Base-by-base conservation (phyloP, 2,329 filamentous ascomycete species). In the Polychaeton citri region DNA sequence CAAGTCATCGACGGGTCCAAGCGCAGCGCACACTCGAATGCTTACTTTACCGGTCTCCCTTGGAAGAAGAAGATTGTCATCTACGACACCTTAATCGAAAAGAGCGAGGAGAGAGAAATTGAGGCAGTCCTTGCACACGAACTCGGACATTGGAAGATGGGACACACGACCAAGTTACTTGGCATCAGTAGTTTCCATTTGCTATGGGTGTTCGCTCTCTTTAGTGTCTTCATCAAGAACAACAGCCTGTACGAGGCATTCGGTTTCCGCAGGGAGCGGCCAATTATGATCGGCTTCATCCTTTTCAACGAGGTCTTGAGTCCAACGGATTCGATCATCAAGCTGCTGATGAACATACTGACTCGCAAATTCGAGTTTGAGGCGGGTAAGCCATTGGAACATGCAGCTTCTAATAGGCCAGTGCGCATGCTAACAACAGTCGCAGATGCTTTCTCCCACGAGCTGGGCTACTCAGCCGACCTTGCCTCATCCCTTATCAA, bases 31-130 rank as follows among this genome's bases (percentile, higher is more conserved):
- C 84, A 93, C 64, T 86, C 80, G 64, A 93, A 93, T 54, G 83
- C 84, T 15, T 93, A 92, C 63, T 98, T 98, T 66, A 95, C 92
- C 51, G 90, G 90, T 41, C 74, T 98, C 38, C 90, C 90, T 30
- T 98, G 88, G 87, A 95, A 95, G 74, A 96, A 96, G 74, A 92
- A 96, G 68, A 98, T 98, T 66, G 90, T 98, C 53, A 92, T 98
- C 55, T 98, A 94, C 59, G 90, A 98, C 58, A 98, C 92, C 4
- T 65, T 98, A 44, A 86, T 98, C 43, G 88, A 95, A 63, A 94
- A 96, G 74, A 90, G 81, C 58, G 76, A 87, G 43, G 78, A 82
- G 3, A 73, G 90, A 54, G 90, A 98, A 62, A 87, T 98, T 28
- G 84, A 94, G 40, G 88, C 90, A 46, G 87, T 98, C 36, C 68